Evolutionary conservation across 1,284 basidiomycete genomes (phyloP), one percentile per base, ranked within the genome.

Genomic region (Xerocomus amazonicus): DNA sequence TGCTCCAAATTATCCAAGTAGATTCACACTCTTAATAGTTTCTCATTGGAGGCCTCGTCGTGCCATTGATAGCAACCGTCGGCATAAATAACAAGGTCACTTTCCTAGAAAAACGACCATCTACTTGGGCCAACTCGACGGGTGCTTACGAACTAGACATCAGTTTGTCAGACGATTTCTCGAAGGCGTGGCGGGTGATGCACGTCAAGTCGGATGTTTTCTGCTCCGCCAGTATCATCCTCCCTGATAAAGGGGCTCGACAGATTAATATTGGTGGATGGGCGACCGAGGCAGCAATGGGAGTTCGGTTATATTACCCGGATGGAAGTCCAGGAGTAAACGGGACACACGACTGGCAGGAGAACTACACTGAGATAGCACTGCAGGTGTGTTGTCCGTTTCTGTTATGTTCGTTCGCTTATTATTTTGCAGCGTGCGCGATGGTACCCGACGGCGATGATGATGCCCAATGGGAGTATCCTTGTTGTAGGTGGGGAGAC

Each of bases 61-160:
- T 87, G 6, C 86, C 87, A 3, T 70, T 89, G 46, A 77, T 89
- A 39, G 80, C 84, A 6, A 88, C 87, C 0, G 71, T 90, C 33
- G 86, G 87, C 6, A 73, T 85, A 64, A 89, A 90, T 71, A 79
- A 82, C 70, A 90, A 90, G 60, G 80, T 90, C 45, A 77, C 80
- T 1, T 87, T 90, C 70, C 70, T 90, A 9, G 87, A 90, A 67
- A 90, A 90, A 64, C 65, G 76, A 3, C 77, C 77, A 1, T 73
- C 63, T 54, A 78, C 76, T 27, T 83, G 73, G 57, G 56, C 65
- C 16, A 90, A 90, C 60, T 76, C 81, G 5, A 88, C 87, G 23
- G 87, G 87, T 23, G 86, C 84, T 3, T 89, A 88, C 55, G 87
- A 90, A 56, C 71, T 90, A 32, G 87, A 89, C 60, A 63, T 81